Evolutionary conservation across 345 rosid genomes (phyloP), one percentile per base, ranked within the genome.

Genomic region (Lenwebbia sp.): DNA sequence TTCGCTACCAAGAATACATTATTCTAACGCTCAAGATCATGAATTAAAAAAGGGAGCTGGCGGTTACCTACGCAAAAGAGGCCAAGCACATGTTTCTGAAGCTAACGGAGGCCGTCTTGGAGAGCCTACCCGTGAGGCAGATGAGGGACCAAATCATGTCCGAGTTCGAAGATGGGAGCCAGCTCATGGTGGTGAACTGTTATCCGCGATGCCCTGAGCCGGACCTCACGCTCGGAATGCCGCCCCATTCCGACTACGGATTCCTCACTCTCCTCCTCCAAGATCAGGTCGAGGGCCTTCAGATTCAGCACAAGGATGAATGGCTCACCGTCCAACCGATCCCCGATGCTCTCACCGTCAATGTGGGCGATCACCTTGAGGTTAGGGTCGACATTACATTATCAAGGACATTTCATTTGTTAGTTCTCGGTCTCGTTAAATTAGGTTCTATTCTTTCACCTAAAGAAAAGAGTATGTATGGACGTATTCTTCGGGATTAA

Each of bases 341-440:
- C 62, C 89, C 96, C 81, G 90, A 92, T 86, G 90, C 98, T 5
- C 93, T 95, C 85, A 98, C 94, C 15, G 89, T 96, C 86, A 95
- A 96, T 86, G 94, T 96, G 33, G 99, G 99, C 4, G 99, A 96
- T 85, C 98, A 96, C 86, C 96, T 96, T 25, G 99, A 96, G 98
- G 99, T 95, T 62, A 65, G 50, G 13, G 10, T 41, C 28, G n/a
- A 78, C 14, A 10, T 25, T 5, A 13, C 13, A 78, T 74, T 85
- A 30, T 62, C 75, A 30, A 30, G 15, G 40, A 62, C 41, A 14
- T 62, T 62, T 62, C 40, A 62, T 62, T 33, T 30, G 41, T 62
- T 62, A 62, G 76, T 40, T 26, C 52, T 57, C 44, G 25, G 33
- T 65, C 78, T 33, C 13, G 3, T 65, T 65, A 33, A 62, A 33